Percentiles rank a stretch among this genome's conserved stretches.
These are phyloP conservation scores for Tolypocladium nubicola DNA, from an alignment of 2,329 filamentous ascomycete species.

Conservation along the genomic window DNA sequence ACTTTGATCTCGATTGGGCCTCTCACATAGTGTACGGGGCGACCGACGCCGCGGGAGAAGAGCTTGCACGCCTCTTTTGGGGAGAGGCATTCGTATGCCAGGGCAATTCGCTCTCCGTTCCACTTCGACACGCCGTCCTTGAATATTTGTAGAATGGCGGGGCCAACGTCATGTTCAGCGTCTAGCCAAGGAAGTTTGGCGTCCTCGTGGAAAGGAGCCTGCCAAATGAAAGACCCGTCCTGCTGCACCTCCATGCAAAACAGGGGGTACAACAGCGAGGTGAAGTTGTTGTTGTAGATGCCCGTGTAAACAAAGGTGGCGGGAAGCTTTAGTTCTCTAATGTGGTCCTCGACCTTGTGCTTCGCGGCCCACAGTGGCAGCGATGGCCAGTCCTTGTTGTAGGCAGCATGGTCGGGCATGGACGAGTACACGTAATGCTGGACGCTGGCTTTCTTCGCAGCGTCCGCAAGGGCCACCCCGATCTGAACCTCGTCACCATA, in stretches of 20 bases:
- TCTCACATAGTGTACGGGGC: slow-evolving; percentile 67
- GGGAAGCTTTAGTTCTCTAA: slow-evolving; percentile 70
- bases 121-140: slow-evolving; percentile 85
- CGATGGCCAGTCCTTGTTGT: slow-evolving; percentile 66
- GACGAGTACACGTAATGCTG: slow-evolving; percentile 94
- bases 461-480: slow-evolving; percentile 78
- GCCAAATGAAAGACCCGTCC: slow-evolving; percentile 85
- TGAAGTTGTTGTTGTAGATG: slow-evolving; percentile 99
- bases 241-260: slow-evolving; percentile 87
- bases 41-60: slow-evolving; percentile 68
- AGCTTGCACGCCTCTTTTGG: slow-evolving; percentile 72
- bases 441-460: slow-evolving; percentile 73
- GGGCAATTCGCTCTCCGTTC: slow-evolving; percentile 66
- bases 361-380: slow-evolving; percentile 89
- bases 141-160: slow-evolving; percentile 85
- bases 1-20: slow-evolving; percentile 77
- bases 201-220: slow-evolving; percentile 85
- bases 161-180: slow-evolving; percentile 90
- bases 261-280: slow-evolving; percentile 78
- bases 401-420: slow-evolving; percentile 88
- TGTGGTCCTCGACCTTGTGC: slow-evolving; percentile 84
- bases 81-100: slow-evolving; percentile 83
- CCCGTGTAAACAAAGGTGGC: slow-evolving; percentile 93
- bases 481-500: slow-evolving; percentile 92
- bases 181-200: slow-evolving; percentile 90